phyloP scores from a whole-genome alignment of 352 stramenopile genomes.

The Globisporangium polare region DNA sequence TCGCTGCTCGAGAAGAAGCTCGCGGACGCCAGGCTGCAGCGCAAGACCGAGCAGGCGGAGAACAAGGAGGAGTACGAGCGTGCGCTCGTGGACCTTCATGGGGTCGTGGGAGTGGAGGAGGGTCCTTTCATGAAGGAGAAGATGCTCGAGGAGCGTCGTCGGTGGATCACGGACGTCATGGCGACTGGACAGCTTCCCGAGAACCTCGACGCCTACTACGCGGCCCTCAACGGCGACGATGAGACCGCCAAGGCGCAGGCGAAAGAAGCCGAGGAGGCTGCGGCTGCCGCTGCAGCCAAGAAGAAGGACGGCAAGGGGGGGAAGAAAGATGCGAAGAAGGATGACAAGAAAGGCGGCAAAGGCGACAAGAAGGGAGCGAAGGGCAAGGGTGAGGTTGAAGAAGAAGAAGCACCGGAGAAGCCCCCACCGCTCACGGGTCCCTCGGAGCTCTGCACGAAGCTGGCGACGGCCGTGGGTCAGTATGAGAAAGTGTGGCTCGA shows the following conservation, averaged over 20 bases:
- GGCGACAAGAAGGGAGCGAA: conserved; percentile 53
- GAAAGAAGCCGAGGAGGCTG: conserved; percentile 45
- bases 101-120: conserved; percentile 80
- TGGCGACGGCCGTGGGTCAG: conserved; percentile 48
- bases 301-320: conserved; percentile 40
- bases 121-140: conserved; percentile 91
- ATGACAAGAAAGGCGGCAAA: conserved; percentile 47
- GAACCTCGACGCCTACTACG: conserved; percentile 89
- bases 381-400: conserved; percentile 50
- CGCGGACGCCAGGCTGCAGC: conserved; percentile 67
- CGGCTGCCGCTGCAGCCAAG: conserved; percentile 21
- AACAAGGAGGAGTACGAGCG: conserved; percentile 91
- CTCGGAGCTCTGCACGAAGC: conserved; percentile 81
- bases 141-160: conserved; percentile 88
- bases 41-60: conserved; percentile 88
- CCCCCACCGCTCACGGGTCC: conserved; percentile 81
- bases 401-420: conserved; percentile 72
- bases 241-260: conserved; percentile 48
- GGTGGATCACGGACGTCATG: conserved; percentile 93
- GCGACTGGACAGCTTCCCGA: conserved; percentile 81
- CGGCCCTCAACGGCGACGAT: conserved; percentile 34
- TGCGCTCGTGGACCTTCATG: conserved; percentile 85
- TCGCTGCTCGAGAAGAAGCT: conserved; percentile 75
- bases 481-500: conserved; percentile 90
- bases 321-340: conserved; percentile 47